Evolutionary conservation across 1,139 yeast species (phyloP).

Genomic region (Hyphopichia burtonii): DNA sequence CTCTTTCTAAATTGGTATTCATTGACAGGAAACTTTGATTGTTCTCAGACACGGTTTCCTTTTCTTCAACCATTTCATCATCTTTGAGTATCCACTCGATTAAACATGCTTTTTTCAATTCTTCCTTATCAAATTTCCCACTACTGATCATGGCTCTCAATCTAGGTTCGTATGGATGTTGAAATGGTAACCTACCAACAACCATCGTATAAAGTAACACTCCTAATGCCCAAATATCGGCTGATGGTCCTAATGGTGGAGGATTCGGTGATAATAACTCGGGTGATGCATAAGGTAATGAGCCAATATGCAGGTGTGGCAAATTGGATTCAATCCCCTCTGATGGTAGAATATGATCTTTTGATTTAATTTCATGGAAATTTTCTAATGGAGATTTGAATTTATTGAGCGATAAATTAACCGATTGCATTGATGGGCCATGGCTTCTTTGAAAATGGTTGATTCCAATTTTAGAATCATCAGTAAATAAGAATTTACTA

Average conservation of each 20-base stretch:
- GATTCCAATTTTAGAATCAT: conserved; percentile 36
- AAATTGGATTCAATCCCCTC: conserved; percentile 36
- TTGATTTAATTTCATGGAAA: conserved; percentile 1
- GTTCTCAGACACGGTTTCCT: no score
- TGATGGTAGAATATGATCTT: background rate
- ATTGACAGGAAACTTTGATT: background rate
- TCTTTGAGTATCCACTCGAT: conserved; percentile 25
- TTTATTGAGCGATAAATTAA: conserved; percentile 32
- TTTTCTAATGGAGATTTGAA: conserved; percentile 10
- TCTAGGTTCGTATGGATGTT: conserved; percentile 78
- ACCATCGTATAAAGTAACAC: conserved; percentile 72
- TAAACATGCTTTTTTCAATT: conserved; percentile 36
- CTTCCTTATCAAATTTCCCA: conserved; percentile 55
- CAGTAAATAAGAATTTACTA: conserved; percentile 23
- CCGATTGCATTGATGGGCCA: conserved; percentile 38
- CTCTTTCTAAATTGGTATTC: background rate
- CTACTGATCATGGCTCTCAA: conserved; percentile 69
- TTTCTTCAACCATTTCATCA: conserved; percentile 8
- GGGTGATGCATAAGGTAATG: conserved; percentile 91
- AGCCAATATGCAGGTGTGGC: conserved; percentile 76
- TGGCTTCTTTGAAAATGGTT: conserved; percentile 25
- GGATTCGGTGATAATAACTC: conserved; percentile 69
- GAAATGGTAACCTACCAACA: conserved; percentile 76
- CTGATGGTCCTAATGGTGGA: conserved; percentile 67
- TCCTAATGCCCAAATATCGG: conserved; percentile 92